Conservation (phyloP, 768 basidiomycete species). For the Gymnopilus dilepis region DNA sequence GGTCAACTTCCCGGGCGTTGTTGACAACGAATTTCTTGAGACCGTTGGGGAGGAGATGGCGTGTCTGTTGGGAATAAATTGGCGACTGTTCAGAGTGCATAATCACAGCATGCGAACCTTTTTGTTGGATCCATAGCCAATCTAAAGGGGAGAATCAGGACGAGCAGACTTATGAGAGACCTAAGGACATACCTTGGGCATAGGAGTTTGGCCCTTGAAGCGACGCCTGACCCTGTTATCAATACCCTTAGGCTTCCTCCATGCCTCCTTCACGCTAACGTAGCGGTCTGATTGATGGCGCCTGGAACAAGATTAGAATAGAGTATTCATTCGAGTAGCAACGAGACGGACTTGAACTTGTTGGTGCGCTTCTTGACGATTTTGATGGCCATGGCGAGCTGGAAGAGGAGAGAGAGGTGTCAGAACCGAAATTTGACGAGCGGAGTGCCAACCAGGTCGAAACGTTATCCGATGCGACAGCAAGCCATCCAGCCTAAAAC, state of each 20-base stretch:
- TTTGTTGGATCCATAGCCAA: conserved; percentile 92
- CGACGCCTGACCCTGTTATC: conserved; percentile 96
- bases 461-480: conserved; percentile 33
- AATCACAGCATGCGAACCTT: conserved; percentile 47
- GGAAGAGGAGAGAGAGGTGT: conserved; percentile 16
- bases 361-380: conserved; percentile 98
- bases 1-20: conserved; percentile 92
- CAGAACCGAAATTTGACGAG: conserved; percentile 20
- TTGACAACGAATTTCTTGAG: conserved; percentile 95
- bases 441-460: conserved; percentile 23
- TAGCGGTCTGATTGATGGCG: conserved; percentile 99
- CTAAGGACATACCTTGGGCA: conserved; percentile 82
- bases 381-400: conserved; percentile 59
- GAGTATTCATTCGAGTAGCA: not conserved
- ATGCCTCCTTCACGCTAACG: conserved; percentile 95
- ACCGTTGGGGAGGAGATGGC: conserved; percentile 94
- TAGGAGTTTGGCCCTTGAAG: conserved; percentile 94
- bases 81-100: conserved; percentile 41
- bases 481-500: conserved; percentile 42
- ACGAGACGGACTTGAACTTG: conserved; percentile 83
- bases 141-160: conserved; percentile 43
- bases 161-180: not conserved
- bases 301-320: conserved; percentile 44
- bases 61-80: conserved; percentile 57
- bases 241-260: conserved; percentile 99